Evolutionary conservation across 305 asterid species (phyloP).

Genomic region (Solanum hybrid): DNA sequence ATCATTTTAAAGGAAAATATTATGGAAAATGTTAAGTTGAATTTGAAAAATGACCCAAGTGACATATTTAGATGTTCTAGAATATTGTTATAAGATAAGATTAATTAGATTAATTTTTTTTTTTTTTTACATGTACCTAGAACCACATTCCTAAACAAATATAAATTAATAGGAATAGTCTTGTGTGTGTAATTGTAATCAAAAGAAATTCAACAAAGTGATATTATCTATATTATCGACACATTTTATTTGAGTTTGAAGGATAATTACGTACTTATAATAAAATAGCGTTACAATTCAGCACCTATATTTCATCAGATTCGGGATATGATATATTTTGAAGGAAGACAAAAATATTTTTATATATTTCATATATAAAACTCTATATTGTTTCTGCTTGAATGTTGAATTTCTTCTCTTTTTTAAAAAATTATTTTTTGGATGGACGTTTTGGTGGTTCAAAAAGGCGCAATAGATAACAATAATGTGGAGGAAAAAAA

Average conservation of each 20-base stretch:
- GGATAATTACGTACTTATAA: background rate
- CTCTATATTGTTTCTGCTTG: background rate
- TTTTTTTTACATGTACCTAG: background rate
- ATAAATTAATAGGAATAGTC: no score
- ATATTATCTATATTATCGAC: background rate
- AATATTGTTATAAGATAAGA: no score
- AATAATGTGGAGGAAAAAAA: background rate
- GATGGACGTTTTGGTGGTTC: background rate
- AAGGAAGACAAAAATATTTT: background rate
- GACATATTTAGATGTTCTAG: background rate
- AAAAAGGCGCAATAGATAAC: background rate
- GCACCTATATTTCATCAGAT: no score
- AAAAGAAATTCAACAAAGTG: no score
- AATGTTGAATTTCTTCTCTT: background rate
- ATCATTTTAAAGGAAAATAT: no score
- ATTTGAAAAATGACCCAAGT: no score
- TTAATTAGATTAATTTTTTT: no score
- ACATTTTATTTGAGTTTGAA: background rate
- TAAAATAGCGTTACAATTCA: no score
- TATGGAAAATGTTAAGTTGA: no score
- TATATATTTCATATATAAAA: background rate
- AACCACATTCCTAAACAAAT: background rate
- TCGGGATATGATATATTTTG: background rate
- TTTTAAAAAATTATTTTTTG: background rate
- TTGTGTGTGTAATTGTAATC: no score